Base-by-base conservation (phyloP, 2,329 filamentous ascomycete genomes). In the Fusarium clavum region DNA sequence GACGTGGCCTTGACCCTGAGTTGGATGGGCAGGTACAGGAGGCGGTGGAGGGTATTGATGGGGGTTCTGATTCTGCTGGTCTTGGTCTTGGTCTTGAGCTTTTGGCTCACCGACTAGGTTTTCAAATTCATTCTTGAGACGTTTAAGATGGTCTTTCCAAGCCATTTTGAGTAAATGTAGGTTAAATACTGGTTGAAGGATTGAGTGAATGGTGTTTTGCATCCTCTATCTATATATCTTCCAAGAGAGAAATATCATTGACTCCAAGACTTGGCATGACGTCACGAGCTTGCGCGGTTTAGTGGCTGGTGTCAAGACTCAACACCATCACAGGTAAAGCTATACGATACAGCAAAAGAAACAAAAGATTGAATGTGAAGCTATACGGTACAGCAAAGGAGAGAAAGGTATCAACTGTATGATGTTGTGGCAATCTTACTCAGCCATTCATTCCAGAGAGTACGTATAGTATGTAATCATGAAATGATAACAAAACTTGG, bases 121-220 rank as follows among this genome's bases (percentile, higher is more conserved):
- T 11, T 82, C 79, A 30, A 81, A 76, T 48, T 83, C 80, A 43
- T 77, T 75, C 69, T 82, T 83, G 30, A 82, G 58, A 18, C 76
- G 73, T 57, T 82, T 80, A 8, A 83, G 70, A n/a, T 79, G 73
- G 34, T 81, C 77, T 66, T 76, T 81, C n/a, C n/a, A n/a, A n/a
- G n/a, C n/a, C n/a, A n/a, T n/a, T n/a, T n/a, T n/a, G n/a, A n/a
- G n/a, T n/a, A n/a, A n/a, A n/a, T n/a, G n/a, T n/a, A n/a, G n/a
- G n/a, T n/a, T n/a, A n/a, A n/a, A n/a, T n/a, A n/a, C n/a, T n/a
- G n/a, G n/a, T n/a, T n/a, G n/a, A n/a, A n/a, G n/a, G n/a, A n/a
- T n/a, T n/a, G n/a, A n/a, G n/a, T n/a, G n/a, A n/a, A n/a, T n/a
- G n/a, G 5, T 29, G 13, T 32, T 10, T 40, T 18, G 25, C n/a